These are phyloP conservation scores for Golubevia sp. DNA, from an alignment of 1,284 basidiomycete genomes.

Conservation along the genomic window DNA sequence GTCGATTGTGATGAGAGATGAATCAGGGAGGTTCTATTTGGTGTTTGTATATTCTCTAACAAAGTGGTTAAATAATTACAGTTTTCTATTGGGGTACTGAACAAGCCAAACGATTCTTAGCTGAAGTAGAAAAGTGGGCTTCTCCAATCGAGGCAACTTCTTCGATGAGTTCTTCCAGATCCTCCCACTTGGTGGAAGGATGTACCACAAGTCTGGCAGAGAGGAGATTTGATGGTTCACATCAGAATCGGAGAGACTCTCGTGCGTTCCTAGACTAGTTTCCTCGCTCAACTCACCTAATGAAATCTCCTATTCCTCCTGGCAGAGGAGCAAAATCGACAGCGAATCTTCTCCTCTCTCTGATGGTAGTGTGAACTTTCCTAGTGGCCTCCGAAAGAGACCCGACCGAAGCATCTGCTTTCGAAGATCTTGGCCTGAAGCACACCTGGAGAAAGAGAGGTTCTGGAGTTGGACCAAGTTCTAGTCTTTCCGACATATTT, in stretches of 20 bases:
- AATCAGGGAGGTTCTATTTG: too few relatives aligned
- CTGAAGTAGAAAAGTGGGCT: constrained; percentile 11
- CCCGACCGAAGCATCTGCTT: constrained; percentile 6
- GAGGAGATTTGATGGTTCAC: neutral
- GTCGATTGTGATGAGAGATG: too few relatives aligned
- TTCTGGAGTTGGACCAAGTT: constrained; percentile 35
- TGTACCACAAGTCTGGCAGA: constrained; percentile 38
- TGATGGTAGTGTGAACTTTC: constrained; percentile 21
- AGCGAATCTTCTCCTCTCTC: constrained; percentile 30
- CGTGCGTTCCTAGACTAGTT: neutral
- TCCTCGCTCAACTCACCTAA: constrained; percentile 12
- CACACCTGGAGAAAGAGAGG: constrained; percentile 52
- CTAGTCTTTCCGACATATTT: constrained; percentile 16
- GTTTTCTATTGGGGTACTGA: too few relatives aligned
- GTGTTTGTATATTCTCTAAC: too few relatives aligned
- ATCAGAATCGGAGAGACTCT: constrained; percentile 3
- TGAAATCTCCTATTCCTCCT: constrained; percentile 29
- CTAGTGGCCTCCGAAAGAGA: constrained; percentile 14
- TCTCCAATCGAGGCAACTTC: constrained; percentile 31
- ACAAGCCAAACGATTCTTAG: neutral
- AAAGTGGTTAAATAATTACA: too few relatives aligned
- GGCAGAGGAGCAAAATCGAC: constrained; percentile 52
- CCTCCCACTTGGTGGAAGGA: constrained; percentile 29
- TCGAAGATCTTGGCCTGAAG: constrained; percentile 27
- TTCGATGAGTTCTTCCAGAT: constrained; percentile 28